Evolutionary conservation across 2,329 filamentous ascomycete genomes (phyloP), one percentile per base, ranked within the genome.

Genomic region (Diplodia seriata): DNA sequence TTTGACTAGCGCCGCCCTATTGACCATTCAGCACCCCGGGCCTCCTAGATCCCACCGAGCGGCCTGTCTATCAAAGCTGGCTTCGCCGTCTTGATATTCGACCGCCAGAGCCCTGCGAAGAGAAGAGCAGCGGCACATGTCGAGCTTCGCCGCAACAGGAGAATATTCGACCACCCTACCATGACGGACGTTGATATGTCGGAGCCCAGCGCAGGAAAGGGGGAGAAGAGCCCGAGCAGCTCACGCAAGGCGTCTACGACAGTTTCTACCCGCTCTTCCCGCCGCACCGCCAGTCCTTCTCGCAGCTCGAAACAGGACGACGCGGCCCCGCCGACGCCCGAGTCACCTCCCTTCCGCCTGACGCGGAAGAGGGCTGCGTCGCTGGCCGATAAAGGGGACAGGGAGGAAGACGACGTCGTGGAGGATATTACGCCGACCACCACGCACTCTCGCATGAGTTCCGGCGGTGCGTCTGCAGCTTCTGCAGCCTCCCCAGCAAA

Each of bases 171-270:
- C 54, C n/a, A 26, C n/a, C 8, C 18, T 29, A n/a, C 56, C n/a
- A 51, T 51, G 43, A 63, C 20, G 47, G 56, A 67, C 33, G 26
- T 55, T 3, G 56, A 43, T 23, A 67, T 62, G 66, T 62, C 66
- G 26, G 66, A 67, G 33, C 49, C 53, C 51, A 38, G 33, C 40
- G 43, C 53, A 49, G 54, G 31, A 40, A 75, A 76, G 66, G 73
- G 73, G 23, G 64, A 70, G 38, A 76, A 72, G 67, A 67, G 70
- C 57, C 64, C 69, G 26, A 71, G 71, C 26, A 72, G 63, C 64
- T 51, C 75, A 64, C 73, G 75, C n/a, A 77, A 76, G 69, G 74
- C 73, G 49, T 74, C 67, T 67, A 74, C 73, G 55, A 71, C 72
- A 50, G 69, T 76, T 55, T 72, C 76, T 64, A 68, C 73, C n/a